These are phyloP conservation scores for Boletellus sp. DNA, from an alignment of 768 basidiomycete species.

Conservation along the genomic window DNA sequence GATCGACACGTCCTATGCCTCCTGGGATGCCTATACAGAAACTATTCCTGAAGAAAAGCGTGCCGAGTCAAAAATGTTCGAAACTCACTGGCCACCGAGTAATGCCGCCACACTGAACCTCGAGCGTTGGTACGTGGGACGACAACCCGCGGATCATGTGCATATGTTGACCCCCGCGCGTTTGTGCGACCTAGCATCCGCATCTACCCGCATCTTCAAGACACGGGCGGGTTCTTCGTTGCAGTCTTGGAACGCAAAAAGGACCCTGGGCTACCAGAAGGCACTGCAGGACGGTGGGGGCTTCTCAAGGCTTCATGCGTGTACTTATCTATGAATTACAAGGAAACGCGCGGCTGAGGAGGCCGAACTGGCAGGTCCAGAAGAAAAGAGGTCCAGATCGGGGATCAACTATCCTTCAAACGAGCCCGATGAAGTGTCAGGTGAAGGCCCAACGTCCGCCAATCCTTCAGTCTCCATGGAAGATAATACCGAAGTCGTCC, in stretches of 20 bases:
- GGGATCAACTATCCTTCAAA: constrained; percentile 18
- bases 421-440: constrained; percentile 3
- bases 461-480: constrained; percentile 4
- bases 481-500: neutral
- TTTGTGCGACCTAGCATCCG: constrained; percentile 54
- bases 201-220: constrained; percentile 92
- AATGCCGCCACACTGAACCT: constrained; percentile 61
- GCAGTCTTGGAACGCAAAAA: constrained; percentile 69
- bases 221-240: constrained; percentile 98
- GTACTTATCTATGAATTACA: constrained; percentile 5
- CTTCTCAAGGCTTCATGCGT: neutral
- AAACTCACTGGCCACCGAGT: constrained; percentile 77
- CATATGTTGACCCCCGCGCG: neutral
- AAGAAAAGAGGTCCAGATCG: constrained; percentile 51
- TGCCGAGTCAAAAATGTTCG: constrained; percentile 57
- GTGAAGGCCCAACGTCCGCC: constrained; percentile 3
- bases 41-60: constrained; percentile 47
- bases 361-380: constrained; percentile 35
- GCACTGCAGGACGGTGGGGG: constrained; percentile 14
- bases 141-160: neutral
- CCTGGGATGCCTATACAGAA: constrained; percentile 58
- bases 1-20: constrained; percentile 47
- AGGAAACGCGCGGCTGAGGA: constrained; percentile 52
- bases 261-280: constrained; percentile 1
- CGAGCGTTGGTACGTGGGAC: constrained; percentile 60